Evolutionary conservation across 2,329 filamentous ascomycete genomes (phyloP).

Genomic region (Scytalidium lignicola): DNA sequence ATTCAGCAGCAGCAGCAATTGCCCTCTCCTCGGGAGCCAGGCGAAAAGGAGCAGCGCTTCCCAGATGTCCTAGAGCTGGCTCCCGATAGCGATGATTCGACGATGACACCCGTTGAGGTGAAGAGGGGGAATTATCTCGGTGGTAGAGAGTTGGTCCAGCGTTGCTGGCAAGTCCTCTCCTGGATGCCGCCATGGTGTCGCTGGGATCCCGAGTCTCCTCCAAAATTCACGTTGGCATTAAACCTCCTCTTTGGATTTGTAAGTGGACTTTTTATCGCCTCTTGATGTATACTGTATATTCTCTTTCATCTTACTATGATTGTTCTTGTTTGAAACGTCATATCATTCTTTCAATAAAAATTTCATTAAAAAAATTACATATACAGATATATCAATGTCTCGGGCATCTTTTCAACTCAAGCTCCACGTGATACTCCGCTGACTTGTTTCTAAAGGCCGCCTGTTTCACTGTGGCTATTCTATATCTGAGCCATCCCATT

Average conservation of each 20-base stretch:
- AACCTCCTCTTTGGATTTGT: conserved; percentile 60
- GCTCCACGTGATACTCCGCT: neutral
- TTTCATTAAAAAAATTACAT: neutral
- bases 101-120: neutral
- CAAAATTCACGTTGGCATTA: conserved; percentile 60
- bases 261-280: conserved; percentile 19
- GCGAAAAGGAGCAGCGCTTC: neutral
- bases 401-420: no score
- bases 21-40: neutral
- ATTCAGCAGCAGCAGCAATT: neutral
- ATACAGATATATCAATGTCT: neutral
- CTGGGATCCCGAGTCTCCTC: conserved; percentile 61
- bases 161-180: conserved; percentile 30
- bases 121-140: neutral
- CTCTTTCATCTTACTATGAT: no score
- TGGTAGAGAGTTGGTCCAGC: conserved; percentile 10
- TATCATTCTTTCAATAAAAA: neutral
- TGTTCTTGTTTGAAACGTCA: neutral
- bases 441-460: conserved; percentile 35
- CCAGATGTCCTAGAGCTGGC: conserved; percentile 1
- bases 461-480: conserved; percentile 70
- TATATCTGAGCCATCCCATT: conserved; percentile 79
- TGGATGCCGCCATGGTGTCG: conserved; percentile 64
- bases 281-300: no score
- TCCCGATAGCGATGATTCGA: conserved; percentile 12